Base-by-base conservation (phyloP, 352 stramenopile species). In the Globisporangium nodosum region DNA sequence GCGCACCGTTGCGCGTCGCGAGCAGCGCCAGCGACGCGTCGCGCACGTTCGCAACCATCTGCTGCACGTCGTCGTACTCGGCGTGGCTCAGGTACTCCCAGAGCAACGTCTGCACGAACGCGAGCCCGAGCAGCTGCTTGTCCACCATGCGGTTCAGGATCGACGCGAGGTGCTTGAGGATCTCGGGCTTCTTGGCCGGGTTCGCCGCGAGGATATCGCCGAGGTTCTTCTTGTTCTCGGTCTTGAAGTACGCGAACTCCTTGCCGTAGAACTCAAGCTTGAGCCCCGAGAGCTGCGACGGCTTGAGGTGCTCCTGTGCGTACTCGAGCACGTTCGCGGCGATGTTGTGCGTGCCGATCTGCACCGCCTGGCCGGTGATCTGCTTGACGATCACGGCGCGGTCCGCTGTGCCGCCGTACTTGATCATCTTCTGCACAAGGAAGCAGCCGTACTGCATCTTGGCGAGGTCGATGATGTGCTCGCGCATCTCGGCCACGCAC, bases 401-500 rank as follows among this genome's bases (percentile, higher is more conserved):
- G 60, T 96, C 79, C 47, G 92, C 72, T 31, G 80, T 80, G 52
- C 70, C 76, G 63, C 90, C 92, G 74, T 98, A 98, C 65, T 97
- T 93, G 73, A 98, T 96, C 69, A 98, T 92, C 69, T 98, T 98
- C 54, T 98, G 83, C 58, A 98, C 93, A n/a, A 97, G 73, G 73
- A 98, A 98, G 80, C 93, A 92, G n/a, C 85, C 90, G 73, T 99
- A 98, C 68, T 98, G 95, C 75, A 92, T 96, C 83, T 98, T 98
- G 64, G 87, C 80, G 27, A 99, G 60, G 50, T 98, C 92, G 11
- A 94, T 66, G n/a, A 98, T 78, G 61, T 96, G 81, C 37, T 92
- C 87, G 58, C 94, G 85, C 56, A 99, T 83, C 75, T 98, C 96
- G 11, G 74, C 69, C 21, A 98, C 77, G 9, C 96, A 87, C 61